Conservation (phyloP, 352 stramenopile species). For the Globisporangium carolinianum region DNA sequence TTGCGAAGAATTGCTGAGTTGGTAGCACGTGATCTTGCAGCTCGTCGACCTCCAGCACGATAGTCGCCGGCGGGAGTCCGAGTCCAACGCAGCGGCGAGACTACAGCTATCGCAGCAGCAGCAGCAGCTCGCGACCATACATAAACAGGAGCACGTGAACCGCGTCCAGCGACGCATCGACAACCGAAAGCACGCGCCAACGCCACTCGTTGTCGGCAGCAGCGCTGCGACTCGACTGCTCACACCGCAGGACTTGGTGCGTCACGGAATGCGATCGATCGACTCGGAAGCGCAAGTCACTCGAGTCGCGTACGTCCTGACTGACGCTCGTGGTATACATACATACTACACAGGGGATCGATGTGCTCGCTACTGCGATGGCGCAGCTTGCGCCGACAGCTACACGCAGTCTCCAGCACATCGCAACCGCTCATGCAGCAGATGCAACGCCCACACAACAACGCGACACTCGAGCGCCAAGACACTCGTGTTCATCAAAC, state of each 20-base stretch:
- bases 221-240: constrained; percentile 4
- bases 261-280: background rate
- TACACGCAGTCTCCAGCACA: no score
- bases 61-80: constrained; percentile 3
- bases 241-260: constrained; percentile 9
- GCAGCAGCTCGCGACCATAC: constrained; percentile 3
- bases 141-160: constrained; percentile 11
- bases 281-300: no score
- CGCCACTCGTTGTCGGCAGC: background rate
- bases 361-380: background rate
- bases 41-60: constrained; percentile 5
- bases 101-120: background rate
- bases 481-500: constrained; percentile 12
- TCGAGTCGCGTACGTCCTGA: background rate
- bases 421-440: background rate
- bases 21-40: constrained; percentile 1
- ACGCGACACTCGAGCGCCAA: background rate
- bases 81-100: background rate
- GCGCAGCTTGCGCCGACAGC: background rate
- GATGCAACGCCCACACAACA: background rate
- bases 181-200: constrained; percentile 1
- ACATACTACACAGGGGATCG: constrained; percentile 2
- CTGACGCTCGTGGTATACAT: no score
- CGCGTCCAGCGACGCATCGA: constrained; percentile 4
- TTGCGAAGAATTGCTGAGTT: background rate